Base-by-base conservation (phyloP, 345 rosid species). In the Excoecaria cochinchinensis region DNA sequence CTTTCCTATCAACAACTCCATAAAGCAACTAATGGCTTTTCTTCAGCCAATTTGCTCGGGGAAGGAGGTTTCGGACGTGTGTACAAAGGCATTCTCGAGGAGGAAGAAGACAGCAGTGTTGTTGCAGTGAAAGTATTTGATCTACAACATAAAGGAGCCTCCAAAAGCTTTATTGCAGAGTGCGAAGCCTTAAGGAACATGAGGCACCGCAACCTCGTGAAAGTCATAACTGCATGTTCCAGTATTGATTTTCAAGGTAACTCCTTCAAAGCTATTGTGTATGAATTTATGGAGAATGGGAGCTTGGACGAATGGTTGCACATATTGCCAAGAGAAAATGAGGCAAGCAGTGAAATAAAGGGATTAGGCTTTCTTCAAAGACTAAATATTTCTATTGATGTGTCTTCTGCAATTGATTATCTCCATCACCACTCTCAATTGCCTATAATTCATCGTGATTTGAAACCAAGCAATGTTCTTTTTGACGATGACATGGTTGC, bases 1-100 rank as follows among this genome's bases (percentile, higher is more conserved):
- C 19, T 76, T 67, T 76, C 79, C 36, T 84, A 69, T 71, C 72
- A 58, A 5, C 74, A 81, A 40, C 75, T 84, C 51, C 74, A 38
- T 46, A 70, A 67, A 44, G 69, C 80, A 40, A 81, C 84, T 0
- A 57, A 31, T 73, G 77, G 82, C 21, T 81, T 84, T 44, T 44
- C 86, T 63, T 51, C 79, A 0, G 62, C 51, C 13, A 76, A 70
- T 75, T 8, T 81, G 71, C 57, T 73, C 5, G 84, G 84, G 84
- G 66, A 67, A 53, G 84, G 84, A 22, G 75, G 71, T 44, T 79
- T 79, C 67, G 73, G 82, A 6, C 1, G 0, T 14, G 76, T 76
- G 21, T 79, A 73, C 16, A n/a, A 38, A 38, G 38, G 51, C 17
- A 22, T 48, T 62, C 39, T 62, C 13, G 44, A 31, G 14, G 44